Evolutionary conservation across 805 yeast species (phyloP).

Genomic region (Torulaspora franciscae): DNA sequence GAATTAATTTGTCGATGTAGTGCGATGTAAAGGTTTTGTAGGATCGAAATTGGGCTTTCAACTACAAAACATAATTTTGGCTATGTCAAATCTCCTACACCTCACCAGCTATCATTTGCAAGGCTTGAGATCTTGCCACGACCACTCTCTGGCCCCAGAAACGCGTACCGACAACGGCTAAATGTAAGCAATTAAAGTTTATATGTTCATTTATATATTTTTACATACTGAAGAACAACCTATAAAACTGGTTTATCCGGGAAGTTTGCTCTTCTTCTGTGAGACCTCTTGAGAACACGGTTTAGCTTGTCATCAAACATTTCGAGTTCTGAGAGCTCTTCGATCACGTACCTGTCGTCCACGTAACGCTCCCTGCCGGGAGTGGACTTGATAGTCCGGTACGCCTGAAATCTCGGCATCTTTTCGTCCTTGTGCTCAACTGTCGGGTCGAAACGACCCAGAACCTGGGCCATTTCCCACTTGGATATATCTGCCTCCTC

Average conservation of each 20-base stretch:
- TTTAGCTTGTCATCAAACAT: constrained; percentile 25
- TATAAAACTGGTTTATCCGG: constrained; percentile 2
- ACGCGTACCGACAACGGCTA: too few relatives aligned
- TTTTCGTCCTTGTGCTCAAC: background rate
- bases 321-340: constrained; percentile 17
- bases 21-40: too few relatives aligned
- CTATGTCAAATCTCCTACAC: too few relatives aligned
- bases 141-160: too few relatives aligned
- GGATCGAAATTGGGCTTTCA: too few relatives aligned
- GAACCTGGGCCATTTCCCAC: constrained; percentile 24
- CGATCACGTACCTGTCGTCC: constrained; percentile 9
- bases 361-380: background rate
- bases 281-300: constrained; percentile 22
- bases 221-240: background rate
- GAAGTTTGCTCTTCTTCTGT: constrained; percentile 15
- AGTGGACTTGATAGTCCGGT: background rate
- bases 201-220: background rate
- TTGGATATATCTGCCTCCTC: constrained; percentile 22
- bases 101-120: too few relatives aligned
- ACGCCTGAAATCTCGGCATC: background rate
- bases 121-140: too few relatives aligned
- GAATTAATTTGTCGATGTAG: too few relatives aligned
- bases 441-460: constrained; percentile 3
- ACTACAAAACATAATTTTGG: too few relatives aligned
- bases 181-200: background rate